Base-by-base conservation (phyloP, 75 land plant species). In the Cryptomeria japonica region DNA sequence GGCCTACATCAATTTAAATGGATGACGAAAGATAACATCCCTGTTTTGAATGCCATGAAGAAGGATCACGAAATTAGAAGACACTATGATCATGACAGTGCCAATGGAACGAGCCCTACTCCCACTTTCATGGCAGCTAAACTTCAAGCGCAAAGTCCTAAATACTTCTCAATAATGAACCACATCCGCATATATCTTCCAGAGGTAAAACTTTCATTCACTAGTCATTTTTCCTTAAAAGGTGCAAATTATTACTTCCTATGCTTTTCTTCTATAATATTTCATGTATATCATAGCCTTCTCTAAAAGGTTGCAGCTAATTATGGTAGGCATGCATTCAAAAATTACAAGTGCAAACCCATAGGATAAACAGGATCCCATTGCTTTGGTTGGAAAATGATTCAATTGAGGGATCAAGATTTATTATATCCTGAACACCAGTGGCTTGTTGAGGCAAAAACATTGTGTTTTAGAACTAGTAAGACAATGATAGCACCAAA, bases 161-260 rank as follows among this genome's bases (percentile, higher is more conserved):
- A 92, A 86, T 92, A 91, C 86, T 92, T 90, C 83, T 94, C 97
- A 78, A 90, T 96, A 86, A 80, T 96, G 94, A 95, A 95, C 86
- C 97, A 95, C 78, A 90, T 96, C 39, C 84, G 97, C n/a, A 94
- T 96, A 68, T 88, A 95, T 87, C 91, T 96, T 8, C 98, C 97
- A 68, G 95, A 96, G 91, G 98, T 96, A 87, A n/a, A 91, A 58
- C 44, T 79, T 44, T 47, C 64, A 38, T 25, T 49, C 10, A 3
- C 55, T 16, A 31, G 36, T 32, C 36, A 15, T 9, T 15, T 15
- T 64, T 80, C 34, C 58, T 18, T 10, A 36, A 47, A n/a, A 56
- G 53, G 25, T 38, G 55, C 38, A 80, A 87, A 34, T 77, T 15
- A 11, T 16, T 5, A 46, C n/a, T 32, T 38, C 37, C 31, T 28